These are phyloP conservation scores for Lumnitzera racemosa DNA, from an alignment of 345 rosid species.

Conservation along the genomic window DNA sequence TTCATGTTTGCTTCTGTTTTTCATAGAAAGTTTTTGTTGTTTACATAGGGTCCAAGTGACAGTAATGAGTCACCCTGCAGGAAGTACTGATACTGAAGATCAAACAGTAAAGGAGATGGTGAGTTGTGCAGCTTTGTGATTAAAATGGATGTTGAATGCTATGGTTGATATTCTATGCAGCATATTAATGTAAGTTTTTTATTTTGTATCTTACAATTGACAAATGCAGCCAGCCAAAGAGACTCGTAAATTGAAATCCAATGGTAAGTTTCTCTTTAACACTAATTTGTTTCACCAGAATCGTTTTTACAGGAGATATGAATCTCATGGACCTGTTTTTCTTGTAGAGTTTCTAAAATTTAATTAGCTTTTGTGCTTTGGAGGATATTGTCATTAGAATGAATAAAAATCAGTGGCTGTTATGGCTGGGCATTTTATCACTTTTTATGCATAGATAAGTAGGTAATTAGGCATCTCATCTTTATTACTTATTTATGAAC, in stretches of 20 bases:
- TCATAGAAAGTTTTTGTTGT: conserved; percentile 7
- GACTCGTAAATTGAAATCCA: conserved; percentile 18
- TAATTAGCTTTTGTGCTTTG: too few species aligned
- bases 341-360: too few species aligned
- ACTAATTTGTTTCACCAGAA: neutral
- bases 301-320: too few species aligned
- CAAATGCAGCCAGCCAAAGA: conserved; percentile 32
- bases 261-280: conserved; percentile 28
- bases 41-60: conserved; percentile 33
- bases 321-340: too few species aligned
- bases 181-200: neutral
- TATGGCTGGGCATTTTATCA: too few species aligned
- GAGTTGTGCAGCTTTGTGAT: conserved; percentile 10
- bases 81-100: conserved; percentile 21
- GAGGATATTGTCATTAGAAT: too few species aligned
- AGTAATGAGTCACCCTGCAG: conserved; percentile 22
- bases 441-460: neutral
- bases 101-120: conserved; percentile 28
- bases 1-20: neutral
- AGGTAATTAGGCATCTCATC: neutral
- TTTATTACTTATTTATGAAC: neutral
- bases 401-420: too few species aligned
- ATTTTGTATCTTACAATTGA: conserved; percentile 3
- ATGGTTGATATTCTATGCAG: too few species aligned
- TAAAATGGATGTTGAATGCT: too few species aligned